Conservation (phyloP, 768 basidiomycete species). For the Suillus subalutaceus region DNA sequence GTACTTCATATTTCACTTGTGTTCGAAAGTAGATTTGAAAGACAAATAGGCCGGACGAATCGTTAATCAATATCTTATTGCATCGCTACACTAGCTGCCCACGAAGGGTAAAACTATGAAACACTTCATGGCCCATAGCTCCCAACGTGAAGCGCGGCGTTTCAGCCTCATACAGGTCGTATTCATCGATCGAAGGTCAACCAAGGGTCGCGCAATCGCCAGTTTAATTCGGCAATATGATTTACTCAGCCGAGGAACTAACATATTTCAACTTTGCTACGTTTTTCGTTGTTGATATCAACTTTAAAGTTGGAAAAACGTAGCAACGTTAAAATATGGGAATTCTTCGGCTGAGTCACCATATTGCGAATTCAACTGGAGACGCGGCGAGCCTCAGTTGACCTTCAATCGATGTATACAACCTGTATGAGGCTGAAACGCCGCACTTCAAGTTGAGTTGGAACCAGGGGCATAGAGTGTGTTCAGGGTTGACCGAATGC, state of each 20-base stretch:
- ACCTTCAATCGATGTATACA: neutral
- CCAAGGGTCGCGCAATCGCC: too few relatives aligned
- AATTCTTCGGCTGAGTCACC: neutral
- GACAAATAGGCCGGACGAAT: neutral
- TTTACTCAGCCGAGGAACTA: neutral
- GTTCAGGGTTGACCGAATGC: neutral
- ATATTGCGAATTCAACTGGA: neutral
- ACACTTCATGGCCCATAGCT: neutral
- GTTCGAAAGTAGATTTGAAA: neutral
- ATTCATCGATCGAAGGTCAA: neutral
- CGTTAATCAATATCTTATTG: neutral
- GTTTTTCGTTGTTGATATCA: too few relatives aligned
- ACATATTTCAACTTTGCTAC: too few relatives aligned
- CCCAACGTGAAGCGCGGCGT: neutral
- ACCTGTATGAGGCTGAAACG: slow-evolving; percentile 16
- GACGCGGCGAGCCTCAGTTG: neutral
- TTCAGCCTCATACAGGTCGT: neutral
- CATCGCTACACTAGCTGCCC: neutral
- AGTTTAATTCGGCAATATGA: neutral
- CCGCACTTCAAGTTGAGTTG: slow-evolving; percentile 12
- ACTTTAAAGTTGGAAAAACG: too few relatives aligned
- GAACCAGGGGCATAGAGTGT: slow-evolving; percentile 17
- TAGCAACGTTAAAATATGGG: too few relatives aligned
- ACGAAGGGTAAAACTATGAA: neutral
- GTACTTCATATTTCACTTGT: neutral